These are phyloP conservation scores for Cordyceps militaris DNA, from an alignment of 2,329 filamentous ascomycete species.

Conservation along the genomic window DNA sequence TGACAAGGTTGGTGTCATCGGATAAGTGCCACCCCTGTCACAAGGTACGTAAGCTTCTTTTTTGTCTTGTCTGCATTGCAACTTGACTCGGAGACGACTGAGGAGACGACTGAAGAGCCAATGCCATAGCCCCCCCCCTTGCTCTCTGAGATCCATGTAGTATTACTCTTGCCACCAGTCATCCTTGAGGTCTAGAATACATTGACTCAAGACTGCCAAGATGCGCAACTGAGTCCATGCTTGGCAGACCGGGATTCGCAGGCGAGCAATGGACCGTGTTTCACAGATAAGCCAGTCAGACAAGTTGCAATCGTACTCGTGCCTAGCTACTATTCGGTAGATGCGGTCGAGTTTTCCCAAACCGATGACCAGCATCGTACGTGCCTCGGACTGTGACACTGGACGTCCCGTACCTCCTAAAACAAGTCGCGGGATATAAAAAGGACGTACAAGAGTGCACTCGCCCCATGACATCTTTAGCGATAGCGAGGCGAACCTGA, in stretches of 20 bases:
- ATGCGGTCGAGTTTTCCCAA: not conserved
- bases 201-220: not conserved
- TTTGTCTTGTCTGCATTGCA: not conserved
- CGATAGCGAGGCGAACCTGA: not conserved
- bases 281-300: slow-evolving; percentile 1
- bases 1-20: slow-evolving; percentile 5
- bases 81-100: not conserved
- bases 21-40: not conserved
- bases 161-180: not conserved
- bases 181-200: not conserved
- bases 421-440: not conserved
- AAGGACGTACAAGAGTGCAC: no score
- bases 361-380: not conserved
- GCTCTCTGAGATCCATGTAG: not conserved
- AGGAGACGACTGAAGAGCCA: no score
- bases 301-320: not conserved
- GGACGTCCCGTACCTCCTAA: not conserved
- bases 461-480: no score
- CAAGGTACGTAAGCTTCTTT: slow-evolving; percentile 10
- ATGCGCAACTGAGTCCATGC: not conserved
- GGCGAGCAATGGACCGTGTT: not conserved
- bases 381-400: not conserved
- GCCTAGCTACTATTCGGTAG: not conserved
- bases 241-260: slow-evolving; percentile 3
- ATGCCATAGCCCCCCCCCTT: not conserved